phyloP scores from a whole-genome alignment of 2,329 filamentous ascomycete genomes.

The Colletotrichum sp. region DNA sequence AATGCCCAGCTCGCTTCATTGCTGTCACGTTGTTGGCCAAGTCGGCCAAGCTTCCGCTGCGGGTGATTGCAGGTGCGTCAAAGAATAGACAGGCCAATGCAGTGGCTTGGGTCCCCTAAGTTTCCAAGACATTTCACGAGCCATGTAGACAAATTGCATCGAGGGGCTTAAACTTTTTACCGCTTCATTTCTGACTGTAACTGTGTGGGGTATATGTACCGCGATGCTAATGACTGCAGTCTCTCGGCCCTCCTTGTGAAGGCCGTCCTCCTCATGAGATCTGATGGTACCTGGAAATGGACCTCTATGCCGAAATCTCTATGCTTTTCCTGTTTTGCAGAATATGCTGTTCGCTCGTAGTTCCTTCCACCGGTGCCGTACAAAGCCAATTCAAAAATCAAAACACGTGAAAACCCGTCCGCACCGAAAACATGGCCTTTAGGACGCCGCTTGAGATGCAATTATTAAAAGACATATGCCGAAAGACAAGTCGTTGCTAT shows the following conservation, averaged over 20 bases:
- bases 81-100: neutral
- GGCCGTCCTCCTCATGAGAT: neutral
- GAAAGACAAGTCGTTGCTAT: neutral
- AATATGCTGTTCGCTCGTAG: constrained; percentile 12
- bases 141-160: neutral
- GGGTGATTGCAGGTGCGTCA: neutral
- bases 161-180: neutral
- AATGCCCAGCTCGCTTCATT: neutral
- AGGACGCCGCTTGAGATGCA: constrained; percentile 13
- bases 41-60: neutral
- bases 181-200: constrained; percentile 1
- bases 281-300: neutral
- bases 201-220: constrained; percentile 17
- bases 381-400: neutral
- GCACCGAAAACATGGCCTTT: neutral
- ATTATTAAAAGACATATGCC: constrained; percentile 1
- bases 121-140: neutral
- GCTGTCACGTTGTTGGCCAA: neutral
- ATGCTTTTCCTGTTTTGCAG: constrained; percentile 3
- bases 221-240: constrained; percentile 1
- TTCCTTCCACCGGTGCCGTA: neutral
- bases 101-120: neutral
- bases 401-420: neutral
- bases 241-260: neutral
- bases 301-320: constrained; percentile 16